These are phyloP conservation scores for Cercospora zeina DNA, from an alignment of 2,329 filamentous ascomycete genomes.

Conservation along the genomic window DNA sequence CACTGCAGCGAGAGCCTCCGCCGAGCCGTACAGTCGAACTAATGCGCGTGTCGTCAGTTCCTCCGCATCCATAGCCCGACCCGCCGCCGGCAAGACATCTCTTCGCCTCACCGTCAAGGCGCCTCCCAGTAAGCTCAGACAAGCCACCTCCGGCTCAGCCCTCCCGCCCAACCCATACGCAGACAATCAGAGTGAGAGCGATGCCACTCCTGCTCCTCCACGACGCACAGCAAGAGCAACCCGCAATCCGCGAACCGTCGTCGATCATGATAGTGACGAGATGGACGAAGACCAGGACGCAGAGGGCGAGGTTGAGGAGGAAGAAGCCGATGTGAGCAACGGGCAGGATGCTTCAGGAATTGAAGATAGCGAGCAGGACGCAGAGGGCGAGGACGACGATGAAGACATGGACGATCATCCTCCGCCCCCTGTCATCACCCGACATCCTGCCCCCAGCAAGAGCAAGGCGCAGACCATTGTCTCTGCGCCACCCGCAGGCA, in stretches of 20 bases:
- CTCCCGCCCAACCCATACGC: constrained; percentile 39
- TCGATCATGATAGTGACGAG: constrained; percentile 40
- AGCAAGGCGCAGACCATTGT: constrained; percentile 37
- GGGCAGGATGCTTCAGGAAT: constrained; percentile 33
- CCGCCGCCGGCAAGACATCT: constrained; percentile 48
- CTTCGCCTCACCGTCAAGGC: constrained; percentile 54
- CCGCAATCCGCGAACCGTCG: constrained; percentile 39
- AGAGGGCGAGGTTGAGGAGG: constrained; percentile 35
- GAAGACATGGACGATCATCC: constrained; percentile 42
- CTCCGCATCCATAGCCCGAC: constrained; percentile 40
- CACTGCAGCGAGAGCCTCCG: constrained; percentile 25
- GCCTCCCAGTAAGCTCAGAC: constrained; percentile 51
- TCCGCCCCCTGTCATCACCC: constrained; percentile 40
- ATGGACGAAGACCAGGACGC: constrained; percentile 24
- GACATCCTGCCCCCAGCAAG: constrained; percentile 25
- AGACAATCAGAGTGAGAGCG: constrained; percentile 38
- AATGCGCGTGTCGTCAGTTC: constrained; percentile 32
- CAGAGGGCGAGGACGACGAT: constrained; percentile 40
- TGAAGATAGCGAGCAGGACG: constrained; percentile 38
- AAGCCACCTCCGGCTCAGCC: constrained; percentile 46
- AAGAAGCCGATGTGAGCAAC: constrained; percentile 31
- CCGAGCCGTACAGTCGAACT: constrained; percentile 34
- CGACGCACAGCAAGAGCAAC: constrained; percentile 36
- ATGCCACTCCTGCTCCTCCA: constrained; percentile 39
- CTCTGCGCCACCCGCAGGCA: constrained; percentile 33